A percentile compares a stretch with the other conserved stretches of the same genome.
These are phyloP conservation scores for Pelargonium hybrid DNA, from an alignment of 441 rosid species.

Conservation along the genomic window DNA sequence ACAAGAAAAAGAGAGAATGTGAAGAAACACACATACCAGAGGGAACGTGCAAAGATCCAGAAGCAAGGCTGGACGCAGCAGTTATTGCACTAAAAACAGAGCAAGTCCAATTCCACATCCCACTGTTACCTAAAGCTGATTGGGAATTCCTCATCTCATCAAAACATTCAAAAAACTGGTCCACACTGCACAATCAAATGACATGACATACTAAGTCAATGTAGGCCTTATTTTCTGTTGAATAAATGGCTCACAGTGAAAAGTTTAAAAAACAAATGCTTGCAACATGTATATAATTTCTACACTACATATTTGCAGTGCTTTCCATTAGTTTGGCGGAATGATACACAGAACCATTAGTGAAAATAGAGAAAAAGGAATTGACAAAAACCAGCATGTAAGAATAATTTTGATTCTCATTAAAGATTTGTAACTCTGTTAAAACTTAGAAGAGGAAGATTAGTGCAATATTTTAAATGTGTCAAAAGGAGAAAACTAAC, in stretches of 20 bases:
- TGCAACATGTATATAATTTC: neutral
- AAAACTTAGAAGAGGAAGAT: neutral
- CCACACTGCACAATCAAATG: constrained; percentile 52
- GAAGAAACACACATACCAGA: constrained; percentile 43
- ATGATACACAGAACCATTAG: neutral
- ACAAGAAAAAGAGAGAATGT: constrained; percentile 1
- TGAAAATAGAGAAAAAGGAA: neutral
- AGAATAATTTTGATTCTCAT: neutral
- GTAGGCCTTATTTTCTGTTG: constrained; percentile 3
- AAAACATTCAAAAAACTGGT: constrained; percentile 94
- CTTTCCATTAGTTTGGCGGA: neutral
- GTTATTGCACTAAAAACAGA: constrained; percentile 95
- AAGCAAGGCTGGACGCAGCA: constrained; percentile 98
- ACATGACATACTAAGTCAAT: constrained; percentile 15
- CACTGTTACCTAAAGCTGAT: constrained; percentile 82
- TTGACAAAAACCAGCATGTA: neutral
- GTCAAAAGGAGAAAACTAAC: neutral
- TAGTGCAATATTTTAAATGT: neutral
- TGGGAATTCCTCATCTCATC: constrained; percentile 89
- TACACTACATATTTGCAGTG: neutral
- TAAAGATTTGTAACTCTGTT: neutral
- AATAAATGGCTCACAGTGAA: neutral
- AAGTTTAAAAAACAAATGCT: neutral
- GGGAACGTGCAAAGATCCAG: constrained; percentile 82
- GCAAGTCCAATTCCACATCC: constrained; percentile 96